Evolutionary conservation across 2,329 filamentous ascomycete species (phyloP), one percentile per base, ranked within the genome.

Genomic region (Spiromastix sp.): DNA sequence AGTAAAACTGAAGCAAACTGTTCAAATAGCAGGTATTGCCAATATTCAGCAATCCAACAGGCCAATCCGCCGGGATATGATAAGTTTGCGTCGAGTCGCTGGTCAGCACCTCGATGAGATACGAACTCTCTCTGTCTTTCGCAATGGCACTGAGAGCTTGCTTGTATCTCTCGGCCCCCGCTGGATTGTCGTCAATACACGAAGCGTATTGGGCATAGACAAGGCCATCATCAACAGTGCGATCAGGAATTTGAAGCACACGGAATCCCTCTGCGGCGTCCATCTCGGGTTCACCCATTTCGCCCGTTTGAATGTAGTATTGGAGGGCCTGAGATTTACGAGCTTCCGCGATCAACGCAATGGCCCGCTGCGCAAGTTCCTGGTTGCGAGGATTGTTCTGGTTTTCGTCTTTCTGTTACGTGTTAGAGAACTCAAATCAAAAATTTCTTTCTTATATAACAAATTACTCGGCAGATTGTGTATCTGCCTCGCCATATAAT

Each of bases 11-110:
- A 7, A 98, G 68, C 32, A 98, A 72, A 60, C 89, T 96, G 65
- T 98, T 98, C 36, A 98, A 70, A 51, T 98, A 98, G 57, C 91
- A 98, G 0, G 93, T 98, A 51, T 98, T 98, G 40, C 91, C 87
- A 38, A 96, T 93, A 48, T 96, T 98, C 43, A 79, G 74, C 4
- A 96, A 70, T 0, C 91, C 91, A 15, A 93, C 83, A 0, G 91
- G 91, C 57, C 84, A 77, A 19, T 73, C 66, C 30, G 61, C 57
- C 40, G 48, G 52, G 24, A 59, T 50, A 31, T 53, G 50, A 43
- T 54, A 50, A 13, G 52, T 41, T 25, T 56, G 51, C 3, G 41
- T 41, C 11, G 42, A 47, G 24, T 51, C 46, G 2, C 54, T 53
- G n/a, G 52, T 48, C 12, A 59, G 50, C 45, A 55, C 51, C 21